A percentile compares a stretch with the other conserved stretches of the same genome.
phyloP scores from a whole-genome alignment of 23 red algal genomes.

The Cyanidiococcus yangmingshanensis region DNA sequence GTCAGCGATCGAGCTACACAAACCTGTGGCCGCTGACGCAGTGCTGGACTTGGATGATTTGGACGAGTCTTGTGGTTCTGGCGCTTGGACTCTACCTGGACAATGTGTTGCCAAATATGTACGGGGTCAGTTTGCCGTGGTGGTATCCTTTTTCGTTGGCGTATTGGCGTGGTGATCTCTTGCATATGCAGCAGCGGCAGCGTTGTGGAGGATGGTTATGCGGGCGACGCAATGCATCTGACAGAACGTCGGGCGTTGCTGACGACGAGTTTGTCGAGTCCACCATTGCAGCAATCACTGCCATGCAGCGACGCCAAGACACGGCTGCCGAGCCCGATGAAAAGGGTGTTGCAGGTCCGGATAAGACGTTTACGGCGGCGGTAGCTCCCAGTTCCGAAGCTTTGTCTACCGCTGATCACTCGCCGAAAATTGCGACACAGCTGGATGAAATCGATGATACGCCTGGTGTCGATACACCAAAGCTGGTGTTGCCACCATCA shows the following conservation, averaged over 20 bases:
- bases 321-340: constrained; percentile 24
- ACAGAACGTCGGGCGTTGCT: background rate
- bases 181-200: constrained; percentile 8
- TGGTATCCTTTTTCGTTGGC: constrained; percentile 45
- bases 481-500: background rate
- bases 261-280: constrained; percentile 18
- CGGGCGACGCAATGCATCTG: background rate
- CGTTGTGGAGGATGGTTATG: background rate
- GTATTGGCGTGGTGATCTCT: constrained; percentile 43
- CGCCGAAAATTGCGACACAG: background rate
- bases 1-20: constrained; percentile 31
- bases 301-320: constrained; percentile 24
- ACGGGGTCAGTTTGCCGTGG: constrained; percentile 43
- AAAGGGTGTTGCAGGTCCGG: constrained; percentile 9
- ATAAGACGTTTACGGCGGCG: background rate
- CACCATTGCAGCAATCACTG: background rate
- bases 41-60: constrained; percentile 92
- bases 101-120: constrained; percentile 57
- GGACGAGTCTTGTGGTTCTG: constrained; percentile 37
- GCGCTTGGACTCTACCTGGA: constrained; percentile 62
- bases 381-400: background rate
- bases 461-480: background rate
- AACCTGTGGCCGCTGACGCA: constrained; percentile 49
- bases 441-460: background rate
- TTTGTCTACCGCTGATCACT: background rate